Evolutionary conservation across 352 stramenopile genomes (phyloP).

Genomic region (Globisporangium cystogenes): DNA sequence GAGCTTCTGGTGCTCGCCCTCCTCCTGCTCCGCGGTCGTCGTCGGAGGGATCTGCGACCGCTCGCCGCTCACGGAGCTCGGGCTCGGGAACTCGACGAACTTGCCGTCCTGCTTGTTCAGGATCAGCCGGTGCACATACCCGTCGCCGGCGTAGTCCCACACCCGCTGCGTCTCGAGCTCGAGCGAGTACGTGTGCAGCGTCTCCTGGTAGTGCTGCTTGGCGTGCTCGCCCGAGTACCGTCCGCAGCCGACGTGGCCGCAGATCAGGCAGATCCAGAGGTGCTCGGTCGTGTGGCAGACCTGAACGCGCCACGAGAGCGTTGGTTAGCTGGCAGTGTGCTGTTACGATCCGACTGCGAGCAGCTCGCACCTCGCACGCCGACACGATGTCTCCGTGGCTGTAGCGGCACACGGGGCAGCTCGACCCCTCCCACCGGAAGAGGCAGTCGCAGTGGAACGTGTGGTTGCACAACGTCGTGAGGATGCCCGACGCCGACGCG

Average conservation of each 20-base stretch:
- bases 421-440: slow-evolving; percentile 92
- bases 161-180: slow-evolving; percentile 94
- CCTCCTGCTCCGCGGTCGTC: slow-evolving; percentile 82
- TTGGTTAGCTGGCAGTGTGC: too few species aligned
- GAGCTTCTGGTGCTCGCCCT: slow-evolving; percentile 92
- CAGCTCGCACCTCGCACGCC: slow-evolving; percentile 68
- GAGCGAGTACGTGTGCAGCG: slow-evolving; percentile 93
- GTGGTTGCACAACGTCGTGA: slow-evolving; percentile 98
- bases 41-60: slow-evolving; percentile 59
- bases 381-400: slow-evolving; percentile 93
- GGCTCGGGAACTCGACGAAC: slow-evolving; percentile 94
- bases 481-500: slow-evolving; percentile 81
- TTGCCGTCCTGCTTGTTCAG: slow-evolving; percentile 92
- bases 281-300: slow-evolving; percentile 92
- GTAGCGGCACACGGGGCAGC: slow-evolving; percentile 96
- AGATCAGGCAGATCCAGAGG: slow-evolving; percentile 97
- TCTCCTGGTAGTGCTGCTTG: slow-evolving; percentile 92
- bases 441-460: slow-evolving; percentile 97
- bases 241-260: slow-evolving; percentile 93
- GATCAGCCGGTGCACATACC: slow-evolving; percentile 84
- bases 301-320: slow-evolving; percentile 9
- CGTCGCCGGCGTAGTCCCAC: slow-evolving; percentile 94
- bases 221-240: slow-evolving; percentile 94
- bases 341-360: too few species aligned
- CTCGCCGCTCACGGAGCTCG: slow-evolving; percentile 62